Evolutionary conservation across 192 early-diverging fungal genomes (phyloP).

Genomic region (Backusella macrospora): DNA sequence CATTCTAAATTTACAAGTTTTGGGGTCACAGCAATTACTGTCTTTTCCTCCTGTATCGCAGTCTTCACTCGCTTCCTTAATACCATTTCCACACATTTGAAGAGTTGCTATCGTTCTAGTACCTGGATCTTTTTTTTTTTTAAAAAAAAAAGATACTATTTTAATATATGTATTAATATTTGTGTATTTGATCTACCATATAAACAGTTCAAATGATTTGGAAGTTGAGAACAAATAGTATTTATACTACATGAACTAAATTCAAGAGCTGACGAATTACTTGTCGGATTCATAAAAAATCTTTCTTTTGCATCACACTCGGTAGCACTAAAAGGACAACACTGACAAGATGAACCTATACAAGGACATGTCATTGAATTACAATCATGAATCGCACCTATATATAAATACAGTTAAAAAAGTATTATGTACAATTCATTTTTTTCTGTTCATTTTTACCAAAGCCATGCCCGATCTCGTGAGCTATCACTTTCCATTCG

Average conservation of each 20-base stretch:
- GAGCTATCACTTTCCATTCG: conserved; percentile 94
- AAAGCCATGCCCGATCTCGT: conserved; percentile 90
- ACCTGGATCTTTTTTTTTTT: conserved; percentile 43
- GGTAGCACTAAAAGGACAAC: conserved; percentile 74
- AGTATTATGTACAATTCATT: background rate
- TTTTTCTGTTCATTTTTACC: conserved; percentile 16
- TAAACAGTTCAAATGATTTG: conserved; percentile 33
- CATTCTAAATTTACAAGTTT: conserved; percentile 79
- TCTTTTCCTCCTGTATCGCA: conserved; percentile 87
- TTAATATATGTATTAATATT: no score
- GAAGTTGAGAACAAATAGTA: conserved; percentile 49
- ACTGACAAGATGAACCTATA: conserved; percentile 38
- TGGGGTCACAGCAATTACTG: conserved; percentile 82
- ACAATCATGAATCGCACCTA: conserved; percentile 88
- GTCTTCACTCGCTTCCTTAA: conserved; percentile 87
- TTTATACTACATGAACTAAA: conserved; percentile 71
- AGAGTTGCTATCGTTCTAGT: conserved; percentile 40
- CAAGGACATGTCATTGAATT: conserved; percentile 64
- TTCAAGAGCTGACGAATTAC: conserved; percentile 58
- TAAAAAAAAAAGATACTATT: background rate
- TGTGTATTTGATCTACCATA: conserved; percentile 28
- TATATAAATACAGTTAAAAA: background rate
- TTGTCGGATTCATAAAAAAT: conserved; percentile 81
- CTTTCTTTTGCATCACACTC: conserved; percentile 64
- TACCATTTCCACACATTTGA: conserved; percentile 94